Evolutionary conservation across 1,284 basidiomycete genomes (phyloP).

Genomic region (Taiwanofungus camphoratus): DNA sequence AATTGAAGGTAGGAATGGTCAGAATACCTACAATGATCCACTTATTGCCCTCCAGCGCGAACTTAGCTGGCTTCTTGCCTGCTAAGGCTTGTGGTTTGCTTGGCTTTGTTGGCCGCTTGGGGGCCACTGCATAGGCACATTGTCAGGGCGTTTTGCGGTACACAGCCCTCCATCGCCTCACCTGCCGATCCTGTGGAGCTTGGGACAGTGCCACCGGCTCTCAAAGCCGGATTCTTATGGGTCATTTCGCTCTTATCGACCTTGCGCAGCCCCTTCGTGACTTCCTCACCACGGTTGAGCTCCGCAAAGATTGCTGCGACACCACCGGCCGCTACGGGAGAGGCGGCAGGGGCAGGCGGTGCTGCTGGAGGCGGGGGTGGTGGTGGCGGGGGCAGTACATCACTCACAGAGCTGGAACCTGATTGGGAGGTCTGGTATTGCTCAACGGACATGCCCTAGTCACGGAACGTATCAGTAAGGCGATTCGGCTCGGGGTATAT

Average conservation of each 20-base stretch:
- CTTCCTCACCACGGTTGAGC: slow-evolving; percentile 85
- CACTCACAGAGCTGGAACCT: slow-evolving; percentile 27
- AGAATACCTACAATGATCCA: slow-evolving; percentile 78
- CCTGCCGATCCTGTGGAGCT: slow-evolving; percentile 21
- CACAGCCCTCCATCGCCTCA: slow-evolving; percentile 1
- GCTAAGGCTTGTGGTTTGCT: slow-evolving; percentile 75
- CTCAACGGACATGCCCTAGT: slow-evolving; percentile 58
- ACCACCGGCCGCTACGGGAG: slow-evolving; percentile 46
- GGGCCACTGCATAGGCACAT: slow-evolving; percentile 24
- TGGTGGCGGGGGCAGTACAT: slow-evolving; percentile 45
- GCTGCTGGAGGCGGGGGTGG: slow-evolving; percentile 49
- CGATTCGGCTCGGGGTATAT: neutral
- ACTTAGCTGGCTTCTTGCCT: slow-evolving; percentile 91
- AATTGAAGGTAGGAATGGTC: neutral
- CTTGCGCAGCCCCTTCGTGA: slow-evolving; percentile 89
- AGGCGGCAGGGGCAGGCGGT: slow-evolving; percentile 33
- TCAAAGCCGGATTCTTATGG: slow-evolving; percentile 93
- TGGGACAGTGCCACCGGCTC: slow-evolving; percentile 64
- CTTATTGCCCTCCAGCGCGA: slow-evolving; percentile 87
- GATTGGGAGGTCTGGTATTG: slow-evolving; percentile 41
- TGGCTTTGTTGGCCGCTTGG: slow-evolving; percentile 70
- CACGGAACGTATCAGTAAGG: neutral
- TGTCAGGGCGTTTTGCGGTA: neutral
- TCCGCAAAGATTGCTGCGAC: slow-evolving; percentile 89
- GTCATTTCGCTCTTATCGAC: slow-evolving; percentile 97